Conservation (phyloP, 352 stramenopile species). For the Phytophthora multivora region DNA sequence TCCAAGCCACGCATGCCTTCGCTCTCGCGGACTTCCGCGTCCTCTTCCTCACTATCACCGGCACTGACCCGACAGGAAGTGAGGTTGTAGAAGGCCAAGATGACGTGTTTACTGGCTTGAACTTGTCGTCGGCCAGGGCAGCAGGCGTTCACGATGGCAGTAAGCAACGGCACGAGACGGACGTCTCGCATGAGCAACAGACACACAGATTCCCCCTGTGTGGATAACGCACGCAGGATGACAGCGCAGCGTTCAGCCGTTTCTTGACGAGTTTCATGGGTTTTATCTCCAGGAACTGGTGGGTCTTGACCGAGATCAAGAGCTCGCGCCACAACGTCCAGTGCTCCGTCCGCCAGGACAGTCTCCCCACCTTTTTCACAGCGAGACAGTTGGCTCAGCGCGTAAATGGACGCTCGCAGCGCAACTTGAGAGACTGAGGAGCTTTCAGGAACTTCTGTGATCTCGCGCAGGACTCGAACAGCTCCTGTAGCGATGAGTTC, state of each 20-base stretch:
- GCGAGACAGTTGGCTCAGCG: slow-evolving; percentile 70
- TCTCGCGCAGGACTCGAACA: slow-evolving; percentile 56
- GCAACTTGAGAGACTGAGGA: slow-evolving; percentile 21
- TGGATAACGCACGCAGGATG: slow-evolving; percentile 74
- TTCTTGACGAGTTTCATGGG: slow-evolving; percentile 39
- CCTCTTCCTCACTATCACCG: slow-evolving; percentile 9
- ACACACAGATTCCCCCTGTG: slow-evolving; percentile 46
- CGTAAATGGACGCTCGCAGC: slow-evolving; percentile 61
- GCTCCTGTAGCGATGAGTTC: slow-evolving; percentile 59
- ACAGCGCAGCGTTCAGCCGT: slow-evolving; percentile 68
- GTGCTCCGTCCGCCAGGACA: slow-evolving; percentile 59
- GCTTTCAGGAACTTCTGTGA: slow-evolving; percentile 38
- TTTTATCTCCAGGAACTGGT: slow-evolving; percentile 3
- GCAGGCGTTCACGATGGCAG: slow-evolving; percentile 39
- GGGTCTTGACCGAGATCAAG: slow-evolving; percentile 22
- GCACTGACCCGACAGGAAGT: slow-evolving; percentile 45
- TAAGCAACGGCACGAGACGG: slow-evolving; percentile 58
- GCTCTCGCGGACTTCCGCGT: slow-evolving; percentile 1
- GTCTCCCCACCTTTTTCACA: slow-evolving; percentile 44
- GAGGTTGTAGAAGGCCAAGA: slow-evolving; percentile 80
- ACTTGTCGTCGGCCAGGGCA: slow-evolving; percentile 44
- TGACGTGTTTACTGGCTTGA: slow-evolving; percentile 52
- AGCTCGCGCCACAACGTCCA: slow-evolving; percentile 61
- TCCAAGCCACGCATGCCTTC: slow-evolving; percentile 46
- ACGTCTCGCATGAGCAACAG: slow-evolving; percentile 53